These are phyloP conservation scores for Trametes maxima DNA, from an alignment of 768 basidiomycete genomes.

Conservation along the genomic window DNA sequence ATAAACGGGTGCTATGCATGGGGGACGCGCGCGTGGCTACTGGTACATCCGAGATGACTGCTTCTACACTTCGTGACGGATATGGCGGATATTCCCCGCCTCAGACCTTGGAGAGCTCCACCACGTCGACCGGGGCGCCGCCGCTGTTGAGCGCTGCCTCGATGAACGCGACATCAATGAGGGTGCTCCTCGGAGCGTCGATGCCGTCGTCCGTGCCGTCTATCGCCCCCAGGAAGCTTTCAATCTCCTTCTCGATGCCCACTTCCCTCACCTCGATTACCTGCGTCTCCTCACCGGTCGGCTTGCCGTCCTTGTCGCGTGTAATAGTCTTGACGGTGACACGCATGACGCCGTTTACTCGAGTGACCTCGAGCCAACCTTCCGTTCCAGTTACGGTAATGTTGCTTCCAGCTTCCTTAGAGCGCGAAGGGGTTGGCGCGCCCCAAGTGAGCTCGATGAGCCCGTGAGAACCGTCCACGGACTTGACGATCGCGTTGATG, in stretches of 20 bases:
- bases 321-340: constrained; percentile 39
- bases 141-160: constrained; percentile 73
- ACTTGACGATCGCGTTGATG: constrained; percentile 56
- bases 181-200: constrained; percentile 54
- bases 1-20: constrained; percentile 7
- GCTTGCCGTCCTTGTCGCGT: constrained; percentile 44
- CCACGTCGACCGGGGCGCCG: constrained; percentile 61
- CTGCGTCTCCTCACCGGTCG: constrained; percentile 41
- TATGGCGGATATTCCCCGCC: constrained; percentile 1
- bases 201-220: constrained; percentile 47
- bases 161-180: constrained; percentile 79
- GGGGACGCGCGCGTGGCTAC: background rate
- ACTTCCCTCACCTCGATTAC: constrained; percentile 49
- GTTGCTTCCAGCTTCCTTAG: constrained; percentile 31
- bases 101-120: constrained; percentile 33
- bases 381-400: constrained; percentile 63
- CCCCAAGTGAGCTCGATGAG: constrained; percentile 66
- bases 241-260: constrained; percentile 61
- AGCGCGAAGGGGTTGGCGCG: constrained; percentile 47
- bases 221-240: constrained; percentile 61
- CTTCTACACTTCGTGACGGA: background rate
- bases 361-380: constrained; percentile 58
- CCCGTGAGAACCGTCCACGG: constrained; percentile 56
- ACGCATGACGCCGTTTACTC: constrained; percentile 32
- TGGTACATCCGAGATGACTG: constrained; percentile 7